These are phyloP conservation scores for Metschnikowia vanudenii DNA, from an alignment of 805 yeast species.

Conservation along the genomic window DNA sequence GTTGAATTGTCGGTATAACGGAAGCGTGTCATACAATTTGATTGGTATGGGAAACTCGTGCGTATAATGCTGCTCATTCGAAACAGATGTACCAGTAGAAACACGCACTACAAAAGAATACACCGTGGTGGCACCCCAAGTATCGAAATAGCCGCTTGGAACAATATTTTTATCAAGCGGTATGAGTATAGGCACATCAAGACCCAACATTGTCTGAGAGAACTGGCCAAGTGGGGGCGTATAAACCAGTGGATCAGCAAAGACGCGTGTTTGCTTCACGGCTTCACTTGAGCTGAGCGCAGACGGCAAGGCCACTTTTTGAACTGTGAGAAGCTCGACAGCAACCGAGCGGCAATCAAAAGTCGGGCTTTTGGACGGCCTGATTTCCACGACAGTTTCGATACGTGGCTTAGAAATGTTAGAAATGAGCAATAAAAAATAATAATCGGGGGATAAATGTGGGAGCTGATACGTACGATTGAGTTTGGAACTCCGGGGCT, in stretches of 20 bases:
- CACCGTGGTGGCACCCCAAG: conserved; percentile 48
- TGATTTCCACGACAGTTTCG: conserved; percentile 53
- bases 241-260: conserved; percentile 34
- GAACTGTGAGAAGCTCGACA: conserved; percentile 49
- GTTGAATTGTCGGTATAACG: conserved; percentile 53
- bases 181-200: conserved; percentile 59
- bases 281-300: conserved; percentile 37
- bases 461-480: conserved; percentile 25
- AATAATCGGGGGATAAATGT: not conserved
- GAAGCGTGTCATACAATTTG: conserved; percentile 56
- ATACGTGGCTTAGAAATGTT: conserved; percentile 46
- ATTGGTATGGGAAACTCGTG: conserved; percentile 51
- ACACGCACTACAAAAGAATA: conserved; percentile 45
- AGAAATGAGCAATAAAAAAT: conserved; percentile 6
- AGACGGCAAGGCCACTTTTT: conserved; percentile 44
- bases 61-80: conserved; percentile 30
- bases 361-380: conserved; percentile 50
- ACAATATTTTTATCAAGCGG: conserved; percentile 53
- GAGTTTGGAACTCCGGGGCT: conserved; percentile 69
- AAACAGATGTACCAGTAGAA: conserved; percentile 29
- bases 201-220: conserved; percentile 44
- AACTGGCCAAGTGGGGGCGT: conserved; percentile 42
- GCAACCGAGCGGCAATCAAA: conserved; percentile 49
- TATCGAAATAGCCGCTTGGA: conserved; percentile 49
- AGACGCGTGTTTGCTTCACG: conserved; percentile 33